Evolutionary conservation across 768 basidiomycete genomes (phyloP).

Genomic region (Nidula microcarpa): DNA sequence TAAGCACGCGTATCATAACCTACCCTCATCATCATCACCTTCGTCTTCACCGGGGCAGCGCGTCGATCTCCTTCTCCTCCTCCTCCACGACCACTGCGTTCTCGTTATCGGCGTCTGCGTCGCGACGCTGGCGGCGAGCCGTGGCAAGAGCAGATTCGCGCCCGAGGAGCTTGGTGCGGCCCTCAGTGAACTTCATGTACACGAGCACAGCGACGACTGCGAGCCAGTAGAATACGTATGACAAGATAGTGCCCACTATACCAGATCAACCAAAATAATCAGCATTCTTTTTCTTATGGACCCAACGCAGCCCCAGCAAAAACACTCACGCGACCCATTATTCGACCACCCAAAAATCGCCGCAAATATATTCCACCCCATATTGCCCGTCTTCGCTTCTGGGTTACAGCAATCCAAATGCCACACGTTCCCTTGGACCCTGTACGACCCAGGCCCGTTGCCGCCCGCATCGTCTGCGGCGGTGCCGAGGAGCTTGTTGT

Average conservation of each 20-base stretch:
- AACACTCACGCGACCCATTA: constrained; percentile 58
- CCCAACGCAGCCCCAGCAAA: not conserved
- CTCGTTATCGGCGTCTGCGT: not conserved
- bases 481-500: constrained; percentile 64
- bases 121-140: constrained; percentile 16
- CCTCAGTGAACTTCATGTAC: constrained; percentile 67
- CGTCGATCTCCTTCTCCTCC: not conserved
- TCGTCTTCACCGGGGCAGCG: no score
- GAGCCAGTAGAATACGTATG: constrained; percentile 93
- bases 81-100: not conserved
- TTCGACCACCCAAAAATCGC: constrained; percentile 90
- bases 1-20: no score
- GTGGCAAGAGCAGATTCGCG: constrained; percentile 47
- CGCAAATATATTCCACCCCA: constrained; percentile 80
- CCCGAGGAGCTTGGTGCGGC: constrained; percentile 61
- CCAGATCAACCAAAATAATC: not conserved
- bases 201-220: constrained; percentile 68
- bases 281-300: not conserved
- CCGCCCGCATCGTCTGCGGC: constrained; percentile 68
- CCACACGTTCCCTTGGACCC: constrained; percentile 84
- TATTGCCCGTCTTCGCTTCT: constrained; percentile 40
- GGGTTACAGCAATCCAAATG: constrained; percentile 81
- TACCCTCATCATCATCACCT: no score
- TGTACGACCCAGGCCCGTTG: constrained; percentile 81
- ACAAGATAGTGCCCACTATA: constrained; percentile 71